Base-by-base conservation (phyloP, 1,139 yeast species). In the Magnusiomyces sp. region DNA sequence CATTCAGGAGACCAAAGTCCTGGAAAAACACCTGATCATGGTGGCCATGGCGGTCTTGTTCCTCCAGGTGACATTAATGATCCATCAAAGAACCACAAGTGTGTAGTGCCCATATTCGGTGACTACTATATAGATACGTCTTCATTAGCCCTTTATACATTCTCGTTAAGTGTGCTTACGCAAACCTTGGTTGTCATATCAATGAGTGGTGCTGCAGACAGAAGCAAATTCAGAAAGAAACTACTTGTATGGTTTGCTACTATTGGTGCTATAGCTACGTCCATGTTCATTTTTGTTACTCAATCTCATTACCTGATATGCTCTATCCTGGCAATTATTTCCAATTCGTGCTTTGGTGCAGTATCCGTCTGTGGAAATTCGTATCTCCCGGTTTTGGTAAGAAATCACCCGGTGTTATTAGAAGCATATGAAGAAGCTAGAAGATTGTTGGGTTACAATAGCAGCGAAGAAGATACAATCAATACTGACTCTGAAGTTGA, bases 351-450 rank as follows among this genome's bases (percentile, higher is more conserved):
- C 20, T 82, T 77, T 64, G 89, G 90, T 1, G 84, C 83, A 2
- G 84, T 81, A 2, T 78, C 79, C 48, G 89, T 83, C 11, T 81
- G 87, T 53, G 88, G 87, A n/a, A 83, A 83, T 62, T 79, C 89
- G 1, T 76, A 77, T 54, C 62, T 83, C 37, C 87, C 89, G 0
- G 71, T 76, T 0, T 62, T 83, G 43, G 83, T 72, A 2, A 66
- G 71, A 45, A 65, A 70, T 45, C 65, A 66, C 50, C 61, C 62
- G 10, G 56, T 52, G 36, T 45, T 48, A 2, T 33, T 49, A 40
- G 47, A 36, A 27, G 46, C 48, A 29, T n/a, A 37, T 31, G 48
- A 41, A 42, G 40, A 47, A 47, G 38, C 43, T 17, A 31, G 29
- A n/a, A 17, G 29, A 46, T 6, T 17, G 32, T 3, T 27, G 39